A percentile compares a stretch with the other conserved stretches of the same genome.
Evolutionary conservation across 768 basidiomycete genomes (phyloP).

Genomic region (Pleurotus giganteus): DNA sequence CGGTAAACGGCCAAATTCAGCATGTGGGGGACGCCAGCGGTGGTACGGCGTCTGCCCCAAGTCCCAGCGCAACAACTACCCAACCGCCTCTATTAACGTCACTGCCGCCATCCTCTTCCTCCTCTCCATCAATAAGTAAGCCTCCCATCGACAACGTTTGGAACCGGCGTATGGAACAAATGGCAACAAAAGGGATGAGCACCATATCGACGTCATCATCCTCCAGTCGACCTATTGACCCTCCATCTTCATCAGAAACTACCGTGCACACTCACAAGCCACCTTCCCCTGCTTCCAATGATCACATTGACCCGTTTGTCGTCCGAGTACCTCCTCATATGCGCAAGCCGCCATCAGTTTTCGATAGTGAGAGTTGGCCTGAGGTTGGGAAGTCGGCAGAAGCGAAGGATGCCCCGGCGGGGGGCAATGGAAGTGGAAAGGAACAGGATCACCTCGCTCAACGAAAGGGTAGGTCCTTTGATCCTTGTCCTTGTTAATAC

Average conservation of each 20-base stretch:
- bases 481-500: conserved; percentile 3
- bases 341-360: conserved; percentile 22
- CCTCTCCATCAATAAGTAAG: conserved; percentile 12
- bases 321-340: background rate
- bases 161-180: conserved; percentile 26
- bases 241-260: background rate
- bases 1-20: conserved; percentile 10
- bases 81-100: background rate
- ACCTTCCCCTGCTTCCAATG: background rate
- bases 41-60: background rate
- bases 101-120: background rate
- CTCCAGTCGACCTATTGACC: background rate
- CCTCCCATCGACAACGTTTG: conserved; percentile 26
- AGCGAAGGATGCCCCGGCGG: conserved; percentile 12
- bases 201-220: conserved; percentile 1
- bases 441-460: conserved; percentile 7
- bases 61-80: background rate
- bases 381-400: conserved; percentile 35
- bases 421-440: conserved; percentile 14
- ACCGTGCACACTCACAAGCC: background rate
- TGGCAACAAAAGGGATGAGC: conserved; percentile 14
- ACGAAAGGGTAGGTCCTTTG: conserved; percentile 25
- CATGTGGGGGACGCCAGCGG: conserved; percentile 18
- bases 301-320: conserved; percentile 13
- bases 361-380: conserved; percentile 42